phyloP scores from a whole-genome alignment of 495 filamentous ascomycete genomes.

The Xylaria acuta region DNA sequence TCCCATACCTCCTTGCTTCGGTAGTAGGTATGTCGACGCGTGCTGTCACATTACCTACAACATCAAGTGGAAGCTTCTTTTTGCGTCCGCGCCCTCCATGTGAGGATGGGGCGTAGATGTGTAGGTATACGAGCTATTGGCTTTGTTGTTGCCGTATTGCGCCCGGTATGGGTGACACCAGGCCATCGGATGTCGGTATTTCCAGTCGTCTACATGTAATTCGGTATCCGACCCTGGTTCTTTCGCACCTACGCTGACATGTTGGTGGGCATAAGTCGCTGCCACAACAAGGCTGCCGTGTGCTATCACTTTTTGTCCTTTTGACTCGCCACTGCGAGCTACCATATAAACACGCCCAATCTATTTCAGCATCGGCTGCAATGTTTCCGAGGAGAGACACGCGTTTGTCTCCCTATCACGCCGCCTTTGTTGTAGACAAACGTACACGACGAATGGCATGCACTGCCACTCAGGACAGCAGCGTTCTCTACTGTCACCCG shows the following conservation, averaged over 20 bases:
- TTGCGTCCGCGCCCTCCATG: not conserved
- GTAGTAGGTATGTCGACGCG: not conserved
- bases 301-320: not conserved
- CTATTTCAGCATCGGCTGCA: constrained; percentile 15
- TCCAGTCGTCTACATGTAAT: constrained; percentile 17
- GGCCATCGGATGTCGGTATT: not conserved
- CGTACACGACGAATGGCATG: not conserved
- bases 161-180: not conserved
- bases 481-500: not conserved
- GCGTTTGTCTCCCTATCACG: not conserved
- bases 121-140: not conserved
- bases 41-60: constrained; percentile 1
- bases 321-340: not conserved
- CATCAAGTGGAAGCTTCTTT: not conserved
- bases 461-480: not conserved
- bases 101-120: constrained; percentile 9
- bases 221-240: not conserved
- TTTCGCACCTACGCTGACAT: not conserved
- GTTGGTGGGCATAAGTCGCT: not conserved
- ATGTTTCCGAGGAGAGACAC: not conserved
- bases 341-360: not conserved
- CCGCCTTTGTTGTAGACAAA: not conserved
- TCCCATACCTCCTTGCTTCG: not conserved
- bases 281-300: not conserved
- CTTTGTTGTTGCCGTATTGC: not conserved